A percentile compares a stretch with the other conserved stretches of the same genome.
Conservation (phyloP, 768 basidiomycete genomes). For the Collybia mongolica region DNA sequence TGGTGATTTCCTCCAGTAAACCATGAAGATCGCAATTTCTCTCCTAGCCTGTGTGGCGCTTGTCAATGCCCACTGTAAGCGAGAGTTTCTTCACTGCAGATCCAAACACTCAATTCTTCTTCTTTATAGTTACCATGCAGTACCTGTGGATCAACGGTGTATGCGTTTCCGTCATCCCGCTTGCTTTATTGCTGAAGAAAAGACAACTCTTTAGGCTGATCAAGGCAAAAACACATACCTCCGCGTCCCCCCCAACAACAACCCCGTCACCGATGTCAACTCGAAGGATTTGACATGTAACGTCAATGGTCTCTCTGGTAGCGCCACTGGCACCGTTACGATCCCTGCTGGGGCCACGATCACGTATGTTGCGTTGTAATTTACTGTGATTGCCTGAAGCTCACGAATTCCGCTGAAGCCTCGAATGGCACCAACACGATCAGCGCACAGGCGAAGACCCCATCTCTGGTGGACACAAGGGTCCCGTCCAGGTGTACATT, state of each 20-base stretch:
- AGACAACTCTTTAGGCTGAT: conserved; percentile 28
- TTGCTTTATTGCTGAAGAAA: background rate
- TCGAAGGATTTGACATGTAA: conserved; percentile 50
- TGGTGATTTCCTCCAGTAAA: background rate
- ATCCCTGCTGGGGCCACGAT: conserved; percentile 42
- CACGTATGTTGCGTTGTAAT: conserved; percentile 19
- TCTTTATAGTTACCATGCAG: conserved; percentile 41
- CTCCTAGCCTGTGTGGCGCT: conserved; percentile 33
- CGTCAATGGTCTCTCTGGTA: conserved; percentile 41
- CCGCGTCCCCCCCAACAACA: conserved; percentile 50
- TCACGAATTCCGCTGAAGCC: conserved; percentile 18
- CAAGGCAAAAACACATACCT: conserved; percentile 42
- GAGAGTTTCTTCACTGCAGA: background rate
- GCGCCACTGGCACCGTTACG: conserved; percentile 32
- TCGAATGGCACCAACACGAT: conserved; percentile 55
- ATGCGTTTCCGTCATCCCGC: conserved; percentile 1
- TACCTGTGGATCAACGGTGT: conserved; percentile 49
- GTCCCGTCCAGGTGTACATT: conserved; percentile 47
- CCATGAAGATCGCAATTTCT: conserved; percentile 35
- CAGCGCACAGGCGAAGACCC: conserved; percentile 51
- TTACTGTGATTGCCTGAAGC: background rate
- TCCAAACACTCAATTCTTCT: background rate
- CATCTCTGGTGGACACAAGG: conserved; percentile 49
- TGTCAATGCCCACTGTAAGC: conserved; percentile 39
- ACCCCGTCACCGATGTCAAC: conserved; percentile 51